A percentile compares a stretch with the other conserved stretches of the same genome.
Conservation (phyloP, 805 yeast genomes). For the Metschnikowia borealis region DNA sequence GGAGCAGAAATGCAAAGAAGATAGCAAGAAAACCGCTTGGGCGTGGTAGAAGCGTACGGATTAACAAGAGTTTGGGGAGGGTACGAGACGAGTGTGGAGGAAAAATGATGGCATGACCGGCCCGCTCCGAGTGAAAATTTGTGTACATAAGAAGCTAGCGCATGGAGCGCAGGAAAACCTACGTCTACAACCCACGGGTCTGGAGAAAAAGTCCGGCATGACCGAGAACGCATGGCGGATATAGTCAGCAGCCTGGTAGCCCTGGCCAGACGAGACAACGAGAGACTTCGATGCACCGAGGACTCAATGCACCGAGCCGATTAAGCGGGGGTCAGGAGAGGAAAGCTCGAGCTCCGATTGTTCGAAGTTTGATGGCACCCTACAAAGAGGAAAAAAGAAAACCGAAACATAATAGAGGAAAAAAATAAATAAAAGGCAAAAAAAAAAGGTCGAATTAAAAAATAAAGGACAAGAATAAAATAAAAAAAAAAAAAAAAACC, state of each 20-base stretch:
- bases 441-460: background rate
- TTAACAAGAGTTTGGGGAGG: background rate
- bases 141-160: background rate
- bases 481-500: background rate
- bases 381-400: background rate
- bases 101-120: conserved; percentile 2
- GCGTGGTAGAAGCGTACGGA: background rate
- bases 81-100: conserved; percentile 2
- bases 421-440: background rate
- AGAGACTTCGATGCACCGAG: background rate
- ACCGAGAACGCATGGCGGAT: background rate
- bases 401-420: no score
- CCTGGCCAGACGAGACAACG: background rate
- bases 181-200: background rate
- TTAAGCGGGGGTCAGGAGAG: background rate
- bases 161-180: conserved; percentile 4
- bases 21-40: background rate
- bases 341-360: background rate
- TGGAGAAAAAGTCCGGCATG: conserved; percentile 4
- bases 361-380: background rate
- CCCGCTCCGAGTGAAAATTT: conserved; percentile 1
- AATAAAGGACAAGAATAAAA: background rate
- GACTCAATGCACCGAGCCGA: background rate
- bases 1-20: background rate
- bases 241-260: background rate